Evolutionary conservation across 495 filamentous ascomycete genomes (phyloP), one percentile per base, ranked within the genome.

Genomic region (Chaetomium fimeti): DNA sequence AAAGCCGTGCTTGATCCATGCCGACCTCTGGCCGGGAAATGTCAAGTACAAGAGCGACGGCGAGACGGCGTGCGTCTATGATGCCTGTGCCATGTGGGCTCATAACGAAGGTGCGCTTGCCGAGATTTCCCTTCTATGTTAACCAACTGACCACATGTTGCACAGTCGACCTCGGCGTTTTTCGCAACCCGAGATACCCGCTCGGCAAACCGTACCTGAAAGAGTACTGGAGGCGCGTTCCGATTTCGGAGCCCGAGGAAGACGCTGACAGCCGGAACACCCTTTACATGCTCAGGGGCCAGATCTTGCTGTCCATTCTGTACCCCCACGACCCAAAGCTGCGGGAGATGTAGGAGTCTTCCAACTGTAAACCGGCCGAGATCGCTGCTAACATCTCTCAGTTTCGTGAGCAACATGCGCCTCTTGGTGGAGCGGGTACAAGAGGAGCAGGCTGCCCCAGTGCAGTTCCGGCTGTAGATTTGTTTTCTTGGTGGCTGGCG

Each of bases 11-110:
- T 68, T 83, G 3, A 73, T 82, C 8, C 81, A 82, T 56, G 79
- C 77, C 1, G 75, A 83, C 62, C 65, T 79, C 11, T 82, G 77
- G 77, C 76, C 81, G 20, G 79, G 71, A 1, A 83, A 82, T 60
- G 71, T 77, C 48, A 78, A 76, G 13, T 71, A 73, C 24, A 68
- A 75, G 62, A 57, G 61, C 6, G 66, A 72, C 27, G 74, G 69
- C 16, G 74, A 71, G 11, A 67, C 70, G 13, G 62, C 77, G 20
- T 67, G 76, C 28, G 68, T 84, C 11, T 84, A 78, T 60, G 81
- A 84, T 66, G 72, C 81, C 0, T 74, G 74, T 59, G 73, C 65
- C 16, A 77, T 77, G 62, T 85, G 78, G 68, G 81, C 75, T 0
- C 82, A 85, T 59, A 79, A 83, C 47, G 82, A 84, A 65, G 62